Conservation (phyloP, 768 basidiomycete species). For the Boletus pseudo-olivaceus region DNA sequence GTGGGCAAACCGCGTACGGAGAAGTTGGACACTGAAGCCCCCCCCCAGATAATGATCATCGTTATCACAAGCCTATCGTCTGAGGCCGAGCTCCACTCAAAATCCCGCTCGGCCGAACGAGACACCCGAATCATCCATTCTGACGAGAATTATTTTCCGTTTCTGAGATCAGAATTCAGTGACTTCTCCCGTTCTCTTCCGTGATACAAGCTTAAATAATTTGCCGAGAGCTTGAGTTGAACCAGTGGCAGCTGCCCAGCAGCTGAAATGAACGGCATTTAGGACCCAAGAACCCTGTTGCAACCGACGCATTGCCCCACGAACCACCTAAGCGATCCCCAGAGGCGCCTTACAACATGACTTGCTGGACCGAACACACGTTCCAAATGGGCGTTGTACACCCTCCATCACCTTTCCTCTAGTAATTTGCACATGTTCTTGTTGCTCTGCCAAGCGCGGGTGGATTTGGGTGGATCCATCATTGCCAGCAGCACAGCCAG, state of each 20-base stretch:
- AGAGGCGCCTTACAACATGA: not conserved
- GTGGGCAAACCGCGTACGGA: not conserved
- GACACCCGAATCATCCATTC: not conserved
- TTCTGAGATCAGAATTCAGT: not conserved
- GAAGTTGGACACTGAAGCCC: not conserved
- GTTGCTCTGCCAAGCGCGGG: slow-evolving; percentile 7
- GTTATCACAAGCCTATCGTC: not conserved
- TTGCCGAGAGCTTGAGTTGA: not conserved
- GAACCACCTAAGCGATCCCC: not conserved
- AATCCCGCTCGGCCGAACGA: slow-evolving; percentile 2
- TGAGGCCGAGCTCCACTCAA: slow-evolving; percentile 1
- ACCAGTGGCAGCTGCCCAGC: not conserved
- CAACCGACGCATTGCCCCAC: not conserved
- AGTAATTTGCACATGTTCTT: not conserved
- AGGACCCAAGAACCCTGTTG: not conserved
- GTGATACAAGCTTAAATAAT: not conserved
- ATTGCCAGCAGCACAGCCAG: slow-evolving; percentile 10
- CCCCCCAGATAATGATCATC: not conserved
- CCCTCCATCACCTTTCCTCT: not conserved
- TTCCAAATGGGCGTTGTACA: too few relatives aligned
- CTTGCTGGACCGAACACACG: not conserved
- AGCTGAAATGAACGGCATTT: not conserved
- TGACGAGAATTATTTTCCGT: not conserved
- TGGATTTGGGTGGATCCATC: not conserved
- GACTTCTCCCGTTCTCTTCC: slow-evolving; percentile 1